These are phyloP conservation scores for Colletotrichum sp. DNA, from an alignment of 2,329 filamentous ascomycete genomes.

Conservation along the genomic window DNA sequence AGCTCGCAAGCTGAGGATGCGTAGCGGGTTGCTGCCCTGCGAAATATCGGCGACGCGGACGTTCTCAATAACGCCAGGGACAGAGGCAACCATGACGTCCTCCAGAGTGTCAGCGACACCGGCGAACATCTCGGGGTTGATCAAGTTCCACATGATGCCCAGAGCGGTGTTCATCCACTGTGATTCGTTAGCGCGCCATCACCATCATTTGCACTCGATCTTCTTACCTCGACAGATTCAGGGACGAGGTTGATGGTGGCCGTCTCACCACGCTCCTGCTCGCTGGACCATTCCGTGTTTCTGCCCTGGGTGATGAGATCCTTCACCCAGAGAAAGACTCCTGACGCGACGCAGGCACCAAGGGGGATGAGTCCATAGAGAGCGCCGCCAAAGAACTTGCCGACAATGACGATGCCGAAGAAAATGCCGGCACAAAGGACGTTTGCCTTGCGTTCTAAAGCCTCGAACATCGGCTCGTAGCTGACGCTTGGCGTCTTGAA, in stretches of 20 bases:
- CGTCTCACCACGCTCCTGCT: conserved; percentile 83
- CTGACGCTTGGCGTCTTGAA: conserved; percentile 90
- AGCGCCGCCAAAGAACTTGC: conserved; percentile 79
- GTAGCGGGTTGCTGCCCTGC: conserved; percentile 88
- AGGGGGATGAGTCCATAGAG: conserved; percentile 80
- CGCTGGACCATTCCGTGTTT: conserved; percentile 86
- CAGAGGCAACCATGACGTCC: conserved; percentile 96
- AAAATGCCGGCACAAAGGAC: conserved; percentile 74
- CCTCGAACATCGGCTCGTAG: conserved; percentile 85
- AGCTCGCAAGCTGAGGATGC: conserved; percentile 85
- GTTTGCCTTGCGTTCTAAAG: conserved; percentile 77
- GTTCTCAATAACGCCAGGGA: conserved; percentile 90
- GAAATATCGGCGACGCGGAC: conserved; percentile 95
- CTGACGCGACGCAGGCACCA: conserved; percentile 73
- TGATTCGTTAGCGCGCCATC: conserved; percentile 28
- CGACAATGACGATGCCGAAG: conserved; percentile 75
- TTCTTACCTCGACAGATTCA: conserved; percentile 74
- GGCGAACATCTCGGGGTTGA: conserved; percentile 96
- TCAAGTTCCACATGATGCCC: conserved; percentile 83
- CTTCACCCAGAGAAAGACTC: conserved; percentile 88
- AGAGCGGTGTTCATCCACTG: conserved; percentile 93
- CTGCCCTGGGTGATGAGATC: conserved; percentile 83
- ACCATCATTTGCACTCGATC: neutral
- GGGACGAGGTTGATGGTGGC: conserved; percentile 89
- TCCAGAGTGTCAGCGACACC: conserved; percentile 81